Percentiles rank a stretch among this genome's conserved stretches.
Conservation (phyloP, 768 basidiomycete species). For the Lentinula detonsa region DNA sequence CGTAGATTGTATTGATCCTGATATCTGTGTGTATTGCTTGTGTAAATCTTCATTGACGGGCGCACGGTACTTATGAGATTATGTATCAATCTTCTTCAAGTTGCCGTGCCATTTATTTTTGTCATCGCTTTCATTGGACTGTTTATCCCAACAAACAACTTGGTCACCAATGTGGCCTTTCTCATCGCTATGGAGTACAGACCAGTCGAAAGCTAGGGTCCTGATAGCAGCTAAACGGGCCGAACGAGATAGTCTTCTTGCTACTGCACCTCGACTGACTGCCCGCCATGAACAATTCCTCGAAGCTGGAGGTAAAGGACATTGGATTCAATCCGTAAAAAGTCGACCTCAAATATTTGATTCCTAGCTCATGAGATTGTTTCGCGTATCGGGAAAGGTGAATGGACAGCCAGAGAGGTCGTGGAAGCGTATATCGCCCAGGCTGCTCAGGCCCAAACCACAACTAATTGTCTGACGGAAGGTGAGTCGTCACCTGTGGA, state of each 20-base stretch:
- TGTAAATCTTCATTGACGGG: too few relatives aligned
- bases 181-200: not conserved
- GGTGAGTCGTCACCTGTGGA: slow-evolving; percentile 30
- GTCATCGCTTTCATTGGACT: not conserved
- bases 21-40: too few relatives aligned
- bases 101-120: too few relatives aligned
- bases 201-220: not conserved
- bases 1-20: not conserved
- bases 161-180: not conserved
- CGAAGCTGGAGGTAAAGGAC: not conserved
- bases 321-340: not conserved
- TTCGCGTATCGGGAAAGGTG: slow-evolving; percentile 25
- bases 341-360: not conserved
- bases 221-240: not conserved
- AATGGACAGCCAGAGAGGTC: slow-evolving; percentile 42
- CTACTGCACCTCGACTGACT: not conserved
- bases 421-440: slow-evolving; percentile 38
- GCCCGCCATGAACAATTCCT: not conserved
- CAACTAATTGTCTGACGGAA: slow-evolving; percentile 78
- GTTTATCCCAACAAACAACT: not conserved
- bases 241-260: not conserved
- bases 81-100: too few relatives aligned
- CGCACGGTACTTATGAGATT: too few relatives aligned
- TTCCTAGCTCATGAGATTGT: slow-evolving; percentile 36
- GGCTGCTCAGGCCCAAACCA: slow-evolving; percentile 47